A percentile compares a stretch with the other conserved stretches of the same genome.
These are phyloP conservation scores for Penicillium argentinense DNA, from an alignment of 495 filamentous ascomycete genomes.

Conservation along the genomic window DNA sequence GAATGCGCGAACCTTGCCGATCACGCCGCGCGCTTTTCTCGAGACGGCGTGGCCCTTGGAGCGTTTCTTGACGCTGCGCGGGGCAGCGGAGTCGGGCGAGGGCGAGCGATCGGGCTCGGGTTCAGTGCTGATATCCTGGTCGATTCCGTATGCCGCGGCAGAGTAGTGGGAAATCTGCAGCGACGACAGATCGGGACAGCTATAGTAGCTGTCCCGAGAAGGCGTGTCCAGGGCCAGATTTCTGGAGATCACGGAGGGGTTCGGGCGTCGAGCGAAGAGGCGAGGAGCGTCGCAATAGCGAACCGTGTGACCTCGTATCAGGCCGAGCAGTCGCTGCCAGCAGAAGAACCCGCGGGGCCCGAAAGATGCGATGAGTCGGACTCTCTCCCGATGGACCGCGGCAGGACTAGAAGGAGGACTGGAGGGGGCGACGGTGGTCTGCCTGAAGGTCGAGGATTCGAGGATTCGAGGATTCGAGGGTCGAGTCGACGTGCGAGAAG, in stretches of 20 bases:
- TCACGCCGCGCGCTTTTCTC: slow-evolving; percentile 47
- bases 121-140: slow-evolving; percentile 30
- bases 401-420: no score
- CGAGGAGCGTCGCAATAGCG: slow-evolving; percentile 22
- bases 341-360: background rate
- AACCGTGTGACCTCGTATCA: slow-evolving; percentile 27
- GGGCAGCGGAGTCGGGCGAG: slow-evolving; percentile 35
- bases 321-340: slow-evolving; percentile 3
- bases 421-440: no score
- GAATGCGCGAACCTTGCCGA: slow-evolving; percentile 49
- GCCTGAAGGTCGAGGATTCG: no score
- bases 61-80: slow-evolving; percentile 32
- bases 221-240: slow-evolving; percentile 48
- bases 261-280: slow-evolving; percentile 21
- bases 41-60: slow-evolving; percentile 38
- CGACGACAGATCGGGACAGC: slow-evolving; percentile 53
- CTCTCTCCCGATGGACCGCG: background rate
- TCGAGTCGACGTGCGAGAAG: no score
- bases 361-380: background rate
- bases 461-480: no score
- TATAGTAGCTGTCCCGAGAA: slow-evolving; percentile 49
- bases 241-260: slow-evolving; percentile 30
- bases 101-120: slow-evolving; percentile 35
- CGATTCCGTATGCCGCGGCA: slow-evolving; percentile 27
- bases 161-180: slow-evolving; percentile 41